Evolutionary conservation across 2,329 filamentous ascomycete genomes (phyloP).

Genomic region (Aspergillus ustus): DNA sequence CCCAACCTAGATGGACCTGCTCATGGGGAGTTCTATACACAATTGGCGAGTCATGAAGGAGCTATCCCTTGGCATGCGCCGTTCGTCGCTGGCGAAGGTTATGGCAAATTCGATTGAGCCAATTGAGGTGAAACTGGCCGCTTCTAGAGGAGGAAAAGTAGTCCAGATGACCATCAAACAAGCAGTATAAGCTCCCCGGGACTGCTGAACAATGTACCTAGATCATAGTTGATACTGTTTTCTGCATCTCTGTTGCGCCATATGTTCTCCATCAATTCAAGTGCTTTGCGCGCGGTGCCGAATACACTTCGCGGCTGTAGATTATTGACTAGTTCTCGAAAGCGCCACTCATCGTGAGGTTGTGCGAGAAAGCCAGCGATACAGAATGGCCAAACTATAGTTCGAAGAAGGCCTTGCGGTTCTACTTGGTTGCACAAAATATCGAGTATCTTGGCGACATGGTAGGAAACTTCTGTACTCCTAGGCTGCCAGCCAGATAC

Average conservation of each 20-base stretch:
- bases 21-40: slow-evolving; percentile 2
- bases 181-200: neutral
- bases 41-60: neutral
- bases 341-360: neutral
- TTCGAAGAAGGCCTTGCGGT: neutral
- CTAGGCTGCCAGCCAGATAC: neutral
- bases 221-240: neutral
- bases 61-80: slow-evolving; percentile 4
- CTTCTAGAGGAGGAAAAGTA: neutral
- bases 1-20: neutral
- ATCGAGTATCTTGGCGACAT: neutral
- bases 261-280: neutral
- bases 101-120: neutral
- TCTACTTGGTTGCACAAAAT: neutral
- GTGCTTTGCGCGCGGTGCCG: neutral
- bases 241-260: neutral
- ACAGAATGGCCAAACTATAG: neutral
- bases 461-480: neutral
- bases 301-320: neutral
- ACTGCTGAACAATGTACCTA: neutral
- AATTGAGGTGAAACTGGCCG: neutral
- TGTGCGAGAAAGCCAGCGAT: neutral
- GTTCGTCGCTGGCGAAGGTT: slow-evolving; percentile 10
- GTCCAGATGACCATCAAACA: neutral
- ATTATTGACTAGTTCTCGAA: neutral